phyloP scores from a whole-genome alignment of 1,139 yeast genomes.

The Wickerhamiella infanticola region DNA sequence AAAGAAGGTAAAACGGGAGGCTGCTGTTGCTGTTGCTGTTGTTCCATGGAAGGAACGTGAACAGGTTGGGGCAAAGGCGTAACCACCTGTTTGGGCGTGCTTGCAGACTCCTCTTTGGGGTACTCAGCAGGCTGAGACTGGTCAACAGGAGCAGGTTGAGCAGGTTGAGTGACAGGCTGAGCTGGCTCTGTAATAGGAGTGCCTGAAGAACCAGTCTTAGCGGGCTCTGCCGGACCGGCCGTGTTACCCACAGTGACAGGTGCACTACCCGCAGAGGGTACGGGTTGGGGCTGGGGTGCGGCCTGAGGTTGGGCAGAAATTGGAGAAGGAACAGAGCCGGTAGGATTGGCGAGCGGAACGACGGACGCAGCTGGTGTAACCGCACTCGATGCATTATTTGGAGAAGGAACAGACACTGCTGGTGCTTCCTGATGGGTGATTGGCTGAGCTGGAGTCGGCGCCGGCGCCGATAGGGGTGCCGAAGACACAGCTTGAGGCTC shows the following conservation, averaged over 20 bases:
- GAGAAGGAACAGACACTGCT: too few species aligned
- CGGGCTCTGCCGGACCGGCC: background rate
- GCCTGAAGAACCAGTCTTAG: background rate
- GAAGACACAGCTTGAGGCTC: background rate
- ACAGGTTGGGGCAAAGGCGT: background rate
- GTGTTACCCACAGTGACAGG: background rate
- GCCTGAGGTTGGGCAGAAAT: conserved; percentile 3
- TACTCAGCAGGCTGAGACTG: background rate
- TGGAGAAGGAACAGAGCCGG: background rate
- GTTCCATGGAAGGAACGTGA: background rate
- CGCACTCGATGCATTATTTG: too few species aligned
- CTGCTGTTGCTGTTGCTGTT: background rate
- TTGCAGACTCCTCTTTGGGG: background rate
- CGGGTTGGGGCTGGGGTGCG: conserved; percentile 2
- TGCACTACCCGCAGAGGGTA: conserved; percentile 1
- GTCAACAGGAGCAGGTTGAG: background rate
- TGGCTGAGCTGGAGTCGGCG: background rate
- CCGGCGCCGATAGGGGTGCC: background rate
- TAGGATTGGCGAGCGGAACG: background rate
- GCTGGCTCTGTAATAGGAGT: background rate
- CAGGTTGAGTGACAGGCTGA: background rate
- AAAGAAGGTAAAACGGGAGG: background rate
- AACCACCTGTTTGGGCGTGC: conserved; percentile 2
- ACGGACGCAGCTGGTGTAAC: too few species aligned
- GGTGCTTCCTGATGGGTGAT: too few species aligned